Conservation (phyloP, 768 basidiomycete species). For the Melanogaster broomeanus region DNA sequence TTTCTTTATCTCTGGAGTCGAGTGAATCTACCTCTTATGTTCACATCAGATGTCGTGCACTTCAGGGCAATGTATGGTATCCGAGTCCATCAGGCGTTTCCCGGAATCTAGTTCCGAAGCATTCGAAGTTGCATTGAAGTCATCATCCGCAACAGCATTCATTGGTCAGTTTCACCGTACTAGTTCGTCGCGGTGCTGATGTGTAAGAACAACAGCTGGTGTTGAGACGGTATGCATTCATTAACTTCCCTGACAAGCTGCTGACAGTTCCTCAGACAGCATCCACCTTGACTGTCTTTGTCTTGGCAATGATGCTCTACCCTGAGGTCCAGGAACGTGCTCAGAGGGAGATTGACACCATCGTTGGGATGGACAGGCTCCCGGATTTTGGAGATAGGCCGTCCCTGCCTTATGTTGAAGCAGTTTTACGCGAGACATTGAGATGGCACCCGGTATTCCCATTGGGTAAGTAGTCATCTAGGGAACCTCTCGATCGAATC, state of each 20-base stretch:
- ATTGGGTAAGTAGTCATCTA: constrained; percentile 17
- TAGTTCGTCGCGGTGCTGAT: constrained; percentile 5
- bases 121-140: constrained; percentile 31
- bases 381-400: constrained; percentile 28
- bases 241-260: not conserved
- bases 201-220: constrained; percentile 16
- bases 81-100: constrained; percentile 29
- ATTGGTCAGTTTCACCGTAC: constrained; percentile 22
- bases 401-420: constrained; percentile 33
- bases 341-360: constrained; percentile 35
- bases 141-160: constrained; percentile 33
- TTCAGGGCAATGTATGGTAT: constrained; percentile 31
- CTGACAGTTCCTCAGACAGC: constrained; percentile 25
- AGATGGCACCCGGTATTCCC: constrained; percentile 37
- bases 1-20: not conserved
- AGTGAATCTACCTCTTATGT: not conserved
- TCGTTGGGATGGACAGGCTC: constrained; percentile 29
- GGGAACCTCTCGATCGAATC: not conserved
- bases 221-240: constrained; percentile 29
- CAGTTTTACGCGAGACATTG: constrained; percentile 36
- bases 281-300: constrained; percentile 31
- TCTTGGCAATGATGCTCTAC: constrained; percentile 36
- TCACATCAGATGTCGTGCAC: constrained; percentile 16
- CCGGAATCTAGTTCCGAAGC: constrained; percentile 12
- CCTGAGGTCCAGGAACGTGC: constrained; percentile 36